These are phyloP conservation scores for Stephania cephalantha DNA, from an alignment of 164 flowering plant genomes.

Conservation along the genomic window DNA sequence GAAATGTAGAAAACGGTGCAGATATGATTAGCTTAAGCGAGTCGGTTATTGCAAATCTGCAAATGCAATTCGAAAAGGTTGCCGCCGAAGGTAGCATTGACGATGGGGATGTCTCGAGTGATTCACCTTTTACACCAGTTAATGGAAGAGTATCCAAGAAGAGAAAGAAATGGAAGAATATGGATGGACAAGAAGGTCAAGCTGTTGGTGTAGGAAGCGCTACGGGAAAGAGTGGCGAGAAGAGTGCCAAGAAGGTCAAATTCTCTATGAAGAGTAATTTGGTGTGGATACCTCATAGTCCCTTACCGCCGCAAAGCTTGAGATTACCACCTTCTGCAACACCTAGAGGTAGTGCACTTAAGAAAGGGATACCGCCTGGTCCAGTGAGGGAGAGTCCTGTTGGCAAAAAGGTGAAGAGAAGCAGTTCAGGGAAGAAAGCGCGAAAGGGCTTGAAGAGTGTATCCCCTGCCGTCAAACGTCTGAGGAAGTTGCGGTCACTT, in stretches of 20 bases:
- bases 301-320: constrained; percentile 78
- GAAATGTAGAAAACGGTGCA: constrained; percentile 13
- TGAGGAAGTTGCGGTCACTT: constrained; percentile 29
- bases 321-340: constrained; percentile 89
- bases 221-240: constrained; percentile 34
- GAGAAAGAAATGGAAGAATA: constrained; percentile 55
- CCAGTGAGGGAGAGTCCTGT: constrained; percentile 50
- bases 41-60: constrained; percentile 63
- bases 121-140: constrained; percentile 14
- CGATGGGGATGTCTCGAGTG: constrained; percentile 31
- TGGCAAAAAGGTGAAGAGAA: constrained; percentile 36
- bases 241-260: constrained; percentile 71
- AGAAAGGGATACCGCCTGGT: constrained; percentile 82
- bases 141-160: constrained; percentile 37
- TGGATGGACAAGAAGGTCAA: constrained; percentile 15
- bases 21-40: constrained; percentile 32
- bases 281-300: constrained; percentile 86
- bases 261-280: constrained; percentile 80
- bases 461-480: constrained; percentile 40
- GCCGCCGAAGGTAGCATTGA: constrained; percentile 73
- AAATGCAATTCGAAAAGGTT: constrained; percentile 76
- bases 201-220: constrained; percentile 25
- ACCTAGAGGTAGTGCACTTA: constrained; percentile 97
- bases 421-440: constrained; percentile 35
- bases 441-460: constrained; percentile 32